Evolutionary conservation across 2,329 filamentous ascomycete genomes (phyloP).

Genomic region (Cladosporium sp.): DNA sequence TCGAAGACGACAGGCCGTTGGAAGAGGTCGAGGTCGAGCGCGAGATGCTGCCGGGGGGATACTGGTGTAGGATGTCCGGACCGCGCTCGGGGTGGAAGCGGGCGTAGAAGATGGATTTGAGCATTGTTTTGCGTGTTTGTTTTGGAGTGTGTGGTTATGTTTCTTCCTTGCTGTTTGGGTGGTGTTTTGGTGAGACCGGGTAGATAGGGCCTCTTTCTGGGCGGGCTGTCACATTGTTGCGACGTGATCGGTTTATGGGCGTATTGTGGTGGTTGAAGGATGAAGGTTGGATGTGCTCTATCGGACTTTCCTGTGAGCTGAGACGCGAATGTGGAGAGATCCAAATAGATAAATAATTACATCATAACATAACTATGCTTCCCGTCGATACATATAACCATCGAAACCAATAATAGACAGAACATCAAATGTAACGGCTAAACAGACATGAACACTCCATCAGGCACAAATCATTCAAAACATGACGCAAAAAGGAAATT

Average conservation of each 20-base stretch:
- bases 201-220: not conserved
- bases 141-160: not conserved
- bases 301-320: not conserved
- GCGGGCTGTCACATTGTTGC: not conserved
- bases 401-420: too few relatives aligned
- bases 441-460: not conserved
- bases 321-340: not conserved
- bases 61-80: constrained; percentile 35
- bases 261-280: not conserved
- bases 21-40: constrained; percentile 5
- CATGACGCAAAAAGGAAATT: constrained; percentile 13
- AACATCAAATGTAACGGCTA: not conserved
- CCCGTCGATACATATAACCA: too few relatives aligned
- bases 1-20: not conserved
- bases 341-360: not conserved
- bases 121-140: constrained; percentile 43
- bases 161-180: not conserved
- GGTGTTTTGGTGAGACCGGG: not conserved
- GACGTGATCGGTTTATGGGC: not conserved
- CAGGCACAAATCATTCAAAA: not conserved
- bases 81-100: constrained; percentile 60
- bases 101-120: constrained; percentile 67
- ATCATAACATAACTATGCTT: not conserved
- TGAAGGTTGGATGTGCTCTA: not conserved
- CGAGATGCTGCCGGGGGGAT: constrained; percentile 28